Evolutionary conservation across 1,139 yeast genomes (phyloP), one percentile per base, ranked within the genome.

Genomic region (Taiozyma sp.): DNA sequence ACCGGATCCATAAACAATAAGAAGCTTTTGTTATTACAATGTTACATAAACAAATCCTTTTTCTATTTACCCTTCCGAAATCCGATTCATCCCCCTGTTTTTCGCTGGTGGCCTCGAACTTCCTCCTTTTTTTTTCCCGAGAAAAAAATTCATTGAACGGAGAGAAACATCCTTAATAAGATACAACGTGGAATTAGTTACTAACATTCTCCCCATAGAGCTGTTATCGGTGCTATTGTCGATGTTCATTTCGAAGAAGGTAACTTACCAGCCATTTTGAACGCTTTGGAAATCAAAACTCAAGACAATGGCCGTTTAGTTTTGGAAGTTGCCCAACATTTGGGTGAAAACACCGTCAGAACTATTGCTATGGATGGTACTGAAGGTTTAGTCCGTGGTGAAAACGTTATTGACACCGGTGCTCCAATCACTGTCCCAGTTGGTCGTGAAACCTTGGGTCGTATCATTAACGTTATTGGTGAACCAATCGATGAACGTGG

Each of bases 341-440:
- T 93, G 78, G 99, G 99, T 83, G 99, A 93, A 82, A 91, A 91
- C 89, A 88, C 98, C 69, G 98, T 93, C 75, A 92, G 99, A 85
- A 88, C 99, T 72, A 93, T 93, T 88, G 98, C 99, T 73, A 93
- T 93, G 99, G 99, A 93, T 78, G 99, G 98, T 88, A 93, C 99
- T 68, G 98, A 93, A 77, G 99, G 99, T 90, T 87, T 93, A 71
- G 97, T 91, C 69, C 93, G 99, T 85, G 99, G 99, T 76, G 87
- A 89, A 70, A 58, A 79, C 57, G 99, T 93, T 70, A 66, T 72
- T 63, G 99, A 93, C 80, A 92, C 98, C 62, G 99, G 99, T 75
- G 83, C 97, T 62, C 99, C 99, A 76, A 93, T 93, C 73, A 86
- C 97, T 67, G 96, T 93, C 67, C 99, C 99, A 67, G 99, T 93